Conservation (phyloP, 768 basidiomycete species). For the Cantharellus anzutake region DNA sequence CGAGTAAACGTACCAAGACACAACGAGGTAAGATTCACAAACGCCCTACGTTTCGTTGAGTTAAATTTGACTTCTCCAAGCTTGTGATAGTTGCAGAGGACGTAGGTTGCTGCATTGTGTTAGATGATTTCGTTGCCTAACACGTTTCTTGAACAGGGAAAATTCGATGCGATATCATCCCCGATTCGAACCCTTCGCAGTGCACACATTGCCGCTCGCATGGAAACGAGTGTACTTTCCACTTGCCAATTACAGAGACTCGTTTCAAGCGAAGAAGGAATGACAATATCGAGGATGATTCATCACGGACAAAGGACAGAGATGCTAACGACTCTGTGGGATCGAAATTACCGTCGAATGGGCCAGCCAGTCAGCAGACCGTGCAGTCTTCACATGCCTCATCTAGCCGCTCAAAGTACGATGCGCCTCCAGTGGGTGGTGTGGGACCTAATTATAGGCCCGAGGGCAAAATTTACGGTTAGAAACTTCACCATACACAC, state of each 20-base stretch:
- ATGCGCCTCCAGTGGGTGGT: conserved; percentile 16
- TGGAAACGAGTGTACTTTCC: conserved; percentile 87
- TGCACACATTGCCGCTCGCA: conserved; percentile 95
- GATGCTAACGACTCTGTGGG: no score
- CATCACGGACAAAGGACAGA: no score
- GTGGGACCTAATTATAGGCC: conserved; percentile 15
- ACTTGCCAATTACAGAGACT: conserved; percentile 95
- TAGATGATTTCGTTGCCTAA: neutral
- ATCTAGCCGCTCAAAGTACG: neutral
- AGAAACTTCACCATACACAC: conserved; percentile 5
- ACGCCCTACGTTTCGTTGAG: no score
- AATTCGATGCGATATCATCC: conserved; percentile 61
- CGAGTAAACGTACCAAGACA: neutral
- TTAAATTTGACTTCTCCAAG: no score
- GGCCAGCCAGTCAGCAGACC: no score
- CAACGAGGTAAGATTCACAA: neutral
- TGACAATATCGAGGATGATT: conserved; percentile 53
- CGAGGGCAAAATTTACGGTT: conserved; percentile 40
- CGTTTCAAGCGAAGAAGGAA: conserved; percentile 64
- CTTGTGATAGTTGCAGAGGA: no score
- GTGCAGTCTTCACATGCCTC: no score
- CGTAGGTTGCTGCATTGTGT: no score
- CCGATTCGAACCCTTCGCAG: conserved; percentile 54
- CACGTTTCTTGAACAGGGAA: neutral
- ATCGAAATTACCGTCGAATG: no score